Percentiles rank a stretch among this genome's conserved stretches.
These are phyloP conservation scores for Lanmaoa rubissima DNA, from an alignment of 768 basidiomycete species.

Conservation along the genomic window DNA sequence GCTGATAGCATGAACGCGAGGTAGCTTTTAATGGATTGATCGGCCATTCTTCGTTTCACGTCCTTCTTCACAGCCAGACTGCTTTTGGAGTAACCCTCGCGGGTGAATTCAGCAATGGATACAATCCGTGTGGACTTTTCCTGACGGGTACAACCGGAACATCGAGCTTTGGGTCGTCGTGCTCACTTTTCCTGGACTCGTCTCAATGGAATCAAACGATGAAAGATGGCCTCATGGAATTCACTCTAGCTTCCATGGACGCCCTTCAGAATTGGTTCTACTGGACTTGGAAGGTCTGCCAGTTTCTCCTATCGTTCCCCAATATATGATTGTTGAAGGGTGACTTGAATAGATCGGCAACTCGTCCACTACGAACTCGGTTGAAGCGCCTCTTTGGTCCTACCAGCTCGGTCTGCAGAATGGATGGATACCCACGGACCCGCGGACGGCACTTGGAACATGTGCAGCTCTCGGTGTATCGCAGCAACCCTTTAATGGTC, in stretches of 20 bases:
- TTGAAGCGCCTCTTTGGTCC: constrained; percentile 63
- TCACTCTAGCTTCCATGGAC: constrained; percentile 61
- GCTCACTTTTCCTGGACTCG: constrained; percentile 48
- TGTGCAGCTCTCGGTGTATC: constrained; percentile 56
- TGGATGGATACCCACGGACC: constrained; percentile 80
- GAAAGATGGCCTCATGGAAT: constrained; percentile 51
- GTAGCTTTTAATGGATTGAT: constrained; percentile 21
- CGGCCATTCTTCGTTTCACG: background rate
- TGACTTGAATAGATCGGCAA: constrained; percentile 48
- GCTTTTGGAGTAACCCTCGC: constrained; percentile 69
- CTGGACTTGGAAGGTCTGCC: constrained; percentile 73
- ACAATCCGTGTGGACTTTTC: constrained; percentile 63
- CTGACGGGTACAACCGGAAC: constrained; percentile 36
- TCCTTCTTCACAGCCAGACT: constrained; percentile 34
- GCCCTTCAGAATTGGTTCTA: constrained; percentile 67
- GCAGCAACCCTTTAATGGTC: constrained; percentile 47
- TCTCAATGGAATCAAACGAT: constrained; percentile 49
- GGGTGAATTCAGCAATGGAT: constrained; percentile 74
- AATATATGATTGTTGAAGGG: background rate
- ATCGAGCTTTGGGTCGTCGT: constrained; percentile 28
- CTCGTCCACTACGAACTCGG: constrained; percentile 46
- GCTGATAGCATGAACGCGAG: constrained; percentile 49
- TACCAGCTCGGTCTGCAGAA: constrained; percentile 67
- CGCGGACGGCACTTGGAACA: constrained; percentile 59
- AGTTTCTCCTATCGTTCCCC: background rate